Conservation (phyloP, 192 early-diverging fungal genomes). For the Rhizoclosmatium globosum region DNA sequence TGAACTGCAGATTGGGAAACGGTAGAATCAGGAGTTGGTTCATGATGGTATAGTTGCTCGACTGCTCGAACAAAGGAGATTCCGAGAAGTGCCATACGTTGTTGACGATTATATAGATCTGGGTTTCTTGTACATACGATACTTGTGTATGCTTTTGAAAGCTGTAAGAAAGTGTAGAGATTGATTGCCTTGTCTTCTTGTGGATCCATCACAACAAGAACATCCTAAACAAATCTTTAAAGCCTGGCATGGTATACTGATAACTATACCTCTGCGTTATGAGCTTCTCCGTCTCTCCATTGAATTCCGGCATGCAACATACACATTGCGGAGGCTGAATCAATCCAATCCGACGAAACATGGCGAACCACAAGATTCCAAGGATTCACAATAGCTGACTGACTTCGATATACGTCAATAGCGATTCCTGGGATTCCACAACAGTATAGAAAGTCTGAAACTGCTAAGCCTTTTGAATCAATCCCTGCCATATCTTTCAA, state of each 20-base stretch:
- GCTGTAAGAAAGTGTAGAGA: not conserved
- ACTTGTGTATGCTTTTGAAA: slow-evolving; percentile 14
- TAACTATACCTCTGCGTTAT: slow-evolving; percentile 7
- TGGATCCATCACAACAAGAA: not conserved
- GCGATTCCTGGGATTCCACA: slow-evolving; percentile 6
- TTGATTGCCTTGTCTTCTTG: not conserved
- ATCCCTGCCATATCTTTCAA: not conserved
- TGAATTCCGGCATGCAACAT: slow-evolving; percentile 13
- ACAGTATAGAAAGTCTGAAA: slow-evolving; percentile 5
- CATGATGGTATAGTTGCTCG: slow-evolving; percentile 16
- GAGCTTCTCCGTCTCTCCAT: not conserved
- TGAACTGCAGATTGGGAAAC: not conserved
- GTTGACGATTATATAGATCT: slow-evolving; percentile 9
- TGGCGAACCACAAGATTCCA: slow-evolving; percentile 5
- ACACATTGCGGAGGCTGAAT: slow-evolving; percentile 13
- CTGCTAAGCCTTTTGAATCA: not conserved
- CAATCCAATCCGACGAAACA: not conserved
- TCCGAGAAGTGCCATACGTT: slow-evolving; percentile 10
- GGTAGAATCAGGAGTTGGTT: not conserved
- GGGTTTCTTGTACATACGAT: slow-evolving; percentile 8
- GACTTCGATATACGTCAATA: not conserved
- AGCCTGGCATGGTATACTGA: not conserved
- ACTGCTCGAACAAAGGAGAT: slow-evolving; percentile 8
- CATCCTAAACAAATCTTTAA: not conserved
- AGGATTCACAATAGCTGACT: slow-evolving; percentile 17